phyloP scores from a whole-genome alignment of 495 filamentous ascomycete genomes.

The Podospora didyma region DNA sequence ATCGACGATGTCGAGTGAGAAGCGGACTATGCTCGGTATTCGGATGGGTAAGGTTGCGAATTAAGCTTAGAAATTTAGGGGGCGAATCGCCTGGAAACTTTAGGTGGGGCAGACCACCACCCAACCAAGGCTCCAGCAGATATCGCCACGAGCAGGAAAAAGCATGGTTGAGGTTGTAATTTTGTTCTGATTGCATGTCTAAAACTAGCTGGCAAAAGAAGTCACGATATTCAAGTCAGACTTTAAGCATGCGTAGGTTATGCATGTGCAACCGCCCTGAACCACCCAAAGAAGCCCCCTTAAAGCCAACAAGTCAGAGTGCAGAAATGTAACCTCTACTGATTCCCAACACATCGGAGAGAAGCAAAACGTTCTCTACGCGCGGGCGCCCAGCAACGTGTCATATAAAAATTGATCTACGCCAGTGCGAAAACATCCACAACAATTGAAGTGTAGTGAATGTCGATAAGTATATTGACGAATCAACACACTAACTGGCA shows the following conservation, averaged over 20 bases:
- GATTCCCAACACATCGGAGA: conserved; percentile 31
- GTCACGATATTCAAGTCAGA: too few relatives aligned
- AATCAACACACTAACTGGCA: conserved; percentile 27
- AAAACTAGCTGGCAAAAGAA: too few relatives aligned
- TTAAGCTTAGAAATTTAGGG: neutral
- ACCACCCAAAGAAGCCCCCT: too few relatives aligned
- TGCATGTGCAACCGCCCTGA: too few relatives aligned
- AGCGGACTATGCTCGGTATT: neutral
- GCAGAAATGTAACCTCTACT: conserved; percentile 34
- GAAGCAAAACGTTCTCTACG: conserved; percentile 29
- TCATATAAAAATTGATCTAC: conserved; percentile 24
- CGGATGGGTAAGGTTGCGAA: neutral
- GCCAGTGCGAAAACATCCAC: conserved; percentile 35
- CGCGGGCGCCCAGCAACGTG: conserved; percentile 35
- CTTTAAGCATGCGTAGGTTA: too few relatives aligned
- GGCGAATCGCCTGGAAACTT: neutral
- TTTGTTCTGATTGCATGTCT: too few relatives aligned
- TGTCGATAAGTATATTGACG: conserved; percentile 28
- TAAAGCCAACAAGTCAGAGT: too few relatives aligned
- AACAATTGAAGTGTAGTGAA: conserved; percentile 25
- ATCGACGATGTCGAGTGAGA: neutral
- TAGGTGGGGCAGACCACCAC: neutral
- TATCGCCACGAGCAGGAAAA: neutral
- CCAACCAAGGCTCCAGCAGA: neutral
- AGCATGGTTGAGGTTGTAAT: too few relatives aligned